Conservation (phyloP, 192 early-diverging fungal genomes). For the Geranomyces michiganensis region DNA sequence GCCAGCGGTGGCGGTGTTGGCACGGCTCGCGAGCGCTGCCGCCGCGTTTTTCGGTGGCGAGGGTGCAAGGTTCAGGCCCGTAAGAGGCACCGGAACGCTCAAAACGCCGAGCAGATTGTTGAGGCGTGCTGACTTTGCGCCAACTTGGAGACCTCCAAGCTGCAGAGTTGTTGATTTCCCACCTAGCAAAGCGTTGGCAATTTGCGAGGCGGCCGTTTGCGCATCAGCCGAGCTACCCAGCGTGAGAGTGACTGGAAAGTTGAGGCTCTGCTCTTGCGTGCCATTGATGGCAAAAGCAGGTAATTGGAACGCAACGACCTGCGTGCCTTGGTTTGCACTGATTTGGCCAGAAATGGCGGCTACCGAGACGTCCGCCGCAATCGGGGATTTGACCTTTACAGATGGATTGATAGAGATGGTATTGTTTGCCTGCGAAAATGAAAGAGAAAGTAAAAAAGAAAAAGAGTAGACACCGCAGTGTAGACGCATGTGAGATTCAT, state of each 20-base stretch:
- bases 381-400: constrained; percentile 10
- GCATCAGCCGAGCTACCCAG: constrained; percentile 9
- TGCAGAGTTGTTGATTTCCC: neutral
- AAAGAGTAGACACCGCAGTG: neutral
- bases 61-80: neutral
- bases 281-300: constrained; percentile 13
- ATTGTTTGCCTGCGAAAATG: constrained; percentile 14
- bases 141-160: constrained; percentile 11
- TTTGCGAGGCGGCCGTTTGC: constrained; percentile 14
- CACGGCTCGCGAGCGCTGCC: neutral
- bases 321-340: constrained; percentile 2
- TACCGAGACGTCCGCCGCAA: constrained; percentile 9
- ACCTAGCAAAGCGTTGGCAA: constrained; percentile 5
- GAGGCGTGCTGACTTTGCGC: neutral
- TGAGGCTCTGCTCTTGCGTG: neutral
- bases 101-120: neutral
- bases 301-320: constrained; percentile 14
- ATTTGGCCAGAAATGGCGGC: constrained; percentile 2
- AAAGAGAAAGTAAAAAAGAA: neutral
- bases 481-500: neutral
- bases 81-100: constrained; percentile 5
- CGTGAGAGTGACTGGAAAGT: constrained; percentile 8
- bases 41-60: neutral
- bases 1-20: too few relatives aligned
- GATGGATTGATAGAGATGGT: constrained; percentile 18